Conservation (phyloP, 2,329 filamentous ascomycete genomes). For the Dryadomyces quercivorus region DNA sequence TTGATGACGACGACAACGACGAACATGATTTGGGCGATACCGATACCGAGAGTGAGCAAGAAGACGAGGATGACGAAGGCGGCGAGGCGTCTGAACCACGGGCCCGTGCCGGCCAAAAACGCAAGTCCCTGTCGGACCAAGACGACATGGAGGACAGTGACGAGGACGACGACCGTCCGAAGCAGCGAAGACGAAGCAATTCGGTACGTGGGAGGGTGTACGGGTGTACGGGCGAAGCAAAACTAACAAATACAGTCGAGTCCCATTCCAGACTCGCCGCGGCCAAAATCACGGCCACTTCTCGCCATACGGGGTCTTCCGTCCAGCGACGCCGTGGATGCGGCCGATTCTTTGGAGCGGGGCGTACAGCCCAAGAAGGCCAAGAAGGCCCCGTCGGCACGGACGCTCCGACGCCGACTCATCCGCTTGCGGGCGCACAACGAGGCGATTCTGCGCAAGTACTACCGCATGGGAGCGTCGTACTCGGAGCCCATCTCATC, state of each 20-base stretch:
- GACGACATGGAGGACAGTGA: slow-evolving; percentile 62
- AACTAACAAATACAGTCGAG: slow-evolving; percentile 35
- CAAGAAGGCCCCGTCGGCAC: slow-evolving; percentile 47
- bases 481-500: slow-evolving; percentile 94
- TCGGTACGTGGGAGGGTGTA: slow-evolving; percentile 52
- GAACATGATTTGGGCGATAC: slow-evolving; percentile 44
- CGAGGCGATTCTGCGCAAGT: slow-evolving; percentile 62
- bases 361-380: neutral
- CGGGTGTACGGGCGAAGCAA: neutral
- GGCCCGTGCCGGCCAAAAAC: slow-evolving; percentile 26
- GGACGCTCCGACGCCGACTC: slow-evolving; percentile 59
- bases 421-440: slow-evolving; percentile 66
- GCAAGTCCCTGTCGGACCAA: slow-evolving; percentile 66
- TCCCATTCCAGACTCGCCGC: slow-evolving; percentile 53
- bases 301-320: slow-evolving; percentile 39
- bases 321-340: slow-evolving; percentile 38
- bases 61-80: slow-evolving; percentile 40
- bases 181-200: slow-evolving; percentile 75
- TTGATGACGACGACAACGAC: slow-evolving; percentile 59
- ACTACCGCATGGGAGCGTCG: slow-evolving; percentile 78
- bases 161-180: slow-evolving; percentile 63
- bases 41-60: slow-evolving; percentile 46
- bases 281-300: slow-evolving; percentile 48
- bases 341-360: slow-evolving; percentile 37
- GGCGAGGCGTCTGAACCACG: slow-evolving; percentile 34